Evolutionary conservation across 1,139 yeast species (phyloP), one percentile per base, ranked within the genome.

Genomic region (Pneumocystis oryctolagi): DNA sequence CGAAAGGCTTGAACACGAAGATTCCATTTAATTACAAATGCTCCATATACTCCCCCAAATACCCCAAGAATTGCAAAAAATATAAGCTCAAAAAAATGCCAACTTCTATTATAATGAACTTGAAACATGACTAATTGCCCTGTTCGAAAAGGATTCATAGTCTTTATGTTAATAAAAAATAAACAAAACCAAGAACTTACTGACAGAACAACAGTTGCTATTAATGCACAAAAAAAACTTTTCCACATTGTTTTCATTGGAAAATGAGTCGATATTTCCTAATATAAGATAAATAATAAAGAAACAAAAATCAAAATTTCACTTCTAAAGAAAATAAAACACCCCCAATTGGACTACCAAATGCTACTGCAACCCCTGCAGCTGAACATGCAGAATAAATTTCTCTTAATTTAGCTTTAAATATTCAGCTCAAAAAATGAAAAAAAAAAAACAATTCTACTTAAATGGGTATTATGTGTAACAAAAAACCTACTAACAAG

Each of bases 41-140:
- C 84, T 1, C 98, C 98, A 70, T 89, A 89, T 1, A 87, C 71
- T 0, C 98, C 98, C 2, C 98, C 98, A 76, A 90, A 90, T 0
- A 87, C 71, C 0, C 98, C 99, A 30, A 92, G 71, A 1, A 90
- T 63, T 2, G 88, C 78, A 70, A 86, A 92, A 64, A 89, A 79
- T 0, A 96, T 89, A 14, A 90, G 78, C 71, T 94, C 98, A 72
- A 84, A 85, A 66, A 83, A 82, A 69, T 82, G 90, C 98, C 98
- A 94, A 67, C 84, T 81, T 12, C 84, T 82, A 69, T 87, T 90
- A 71, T 89, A 94, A 18, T 81, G 80, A 25, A 94, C 97, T 70
- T 89, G 89, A 72, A 94, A 94, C 74, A 92, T 77, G 6, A 92
- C 97, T 69, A 92, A 80, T 74, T 90, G 96, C 1, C 98, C 98